phyloP scores from a whole-genome alignment of 345 rosid genomes.

The Dimocarpus longan region DNA sequence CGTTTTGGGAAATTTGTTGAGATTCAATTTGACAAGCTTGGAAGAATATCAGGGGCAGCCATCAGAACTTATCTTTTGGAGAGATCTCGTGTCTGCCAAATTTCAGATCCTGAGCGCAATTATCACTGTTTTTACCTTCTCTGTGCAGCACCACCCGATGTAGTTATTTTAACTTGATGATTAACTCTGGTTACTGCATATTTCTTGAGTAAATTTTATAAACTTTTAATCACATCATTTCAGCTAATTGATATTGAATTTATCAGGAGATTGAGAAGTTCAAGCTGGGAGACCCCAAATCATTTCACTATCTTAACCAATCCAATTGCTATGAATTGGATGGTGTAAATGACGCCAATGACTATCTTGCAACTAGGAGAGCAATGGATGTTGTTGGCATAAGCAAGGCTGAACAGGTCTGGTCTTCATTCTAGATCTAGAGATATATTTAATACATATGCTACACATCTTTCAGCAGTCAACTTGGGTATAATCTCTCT shows the following conservation, averaged over 20 bases:
- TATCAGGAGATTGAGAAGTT: constrained; percentile 77
- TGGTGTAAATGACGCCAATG: constrained; percentile 71
- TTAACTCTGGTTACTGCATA: background rate
- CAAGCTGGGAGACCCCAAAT: constrained; percentile 79
- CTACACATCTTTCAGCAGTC: constrained; percentile 12
- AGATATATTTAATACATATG: constrained; percentile 13
- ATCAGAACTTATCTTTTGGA: constrained; percentile 93
- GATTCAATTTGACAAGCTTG: constrained; percentile 75
- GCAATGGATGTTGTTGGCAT: constrained; percentile 94
- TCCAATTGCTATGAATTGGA: constrained; percentile 79
- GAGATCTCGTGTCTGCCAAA: constrained; percentile 96
- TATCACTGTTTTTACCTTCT: constrained; percentile 94
- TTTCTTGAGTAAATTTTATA: constrained; percentile 14
- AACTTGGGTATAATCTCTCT: constrained; percentile 8
- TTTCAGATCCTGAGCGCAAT: constrained; percentile 90
- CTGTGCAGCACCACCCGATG: constrained; percentile 88
- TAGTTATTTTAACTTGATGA: constrained; percentile 28
- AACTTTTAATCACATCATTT: constrained; percentile 16
- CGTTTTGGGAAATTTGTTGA: constrained; percentile 97
- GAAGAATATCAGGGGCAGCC: constrained; percentile 94
- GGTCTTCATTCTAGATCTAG: constrained; percentile 18
- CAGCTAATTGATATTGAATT: constrained; percentile 27
- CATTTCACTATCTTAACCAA: constrained; percentile 94
- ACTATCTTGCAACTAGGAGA: constrained; percentile 75
- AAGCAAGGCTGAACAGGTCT: constrained; percentile 75